A percentile compares a stretch with the other conserved stretches of the same genome.
Conservation (phyloP, 2,329 filamentous ascomycete genomes). For the Venturia aucupariae region DNA sequence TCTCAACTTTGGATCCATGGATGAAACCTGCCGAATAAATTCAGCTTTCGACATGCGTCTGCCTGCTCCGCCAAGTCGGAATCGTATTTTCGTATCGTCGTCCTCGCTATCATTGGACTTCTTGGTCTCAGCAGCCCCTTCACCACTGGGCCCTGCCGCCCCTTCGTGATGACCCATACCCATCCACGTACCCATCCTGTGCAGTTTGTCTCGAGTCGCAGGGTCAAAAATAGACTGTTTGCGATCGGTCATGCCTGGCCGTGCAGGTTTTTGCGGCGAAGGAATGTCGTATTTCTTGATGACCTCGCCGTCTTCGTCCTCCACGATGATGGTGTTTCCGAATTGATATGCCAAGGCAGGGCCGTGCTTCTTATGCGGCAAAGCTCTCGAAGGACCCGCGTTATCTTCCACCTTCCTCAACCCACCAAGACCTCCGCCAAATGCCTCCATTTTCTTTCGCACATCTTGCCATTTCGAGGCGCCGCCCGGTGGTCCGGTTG, state of each 20-base stretch:
- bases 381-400: slow-evolving; percentile 23
- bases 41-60: slow-evolving; percentile 70
- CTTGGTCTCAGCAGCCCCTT: slow-evolving; percentile 17
- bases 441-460: slow-evolving; percentile 34
- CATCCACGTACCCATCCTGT: slow-evolving; percentile 47
- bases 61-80: slow-evolving; percentile 65
- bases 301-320: slow-evolving; percentile 79
- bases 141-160: slow-evolving; percentile 20
- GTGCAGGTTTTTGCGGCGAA: slow-evolving; percentile 25
- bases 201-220: slow-evolving; percentile 35
- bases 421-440: slow-evolving; percentile 33
- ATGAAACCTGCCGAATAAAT: slow-evolving; percentile 65
- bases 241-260: slow-evolving; percentile 26
- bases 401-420: slow-evolving; percentile 33
- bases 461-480: slow-evolving; percentile 28
- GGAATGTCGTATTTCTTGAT: slow-evolving; percentile 76
- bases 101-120: slow-evolving; percentile 39
- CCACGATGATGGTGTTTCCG: slow-evolving; percentile 81
- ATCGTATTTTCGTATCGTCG: slow-evolving; percentile 64
- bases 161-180: slow-evolving; percentile 26
- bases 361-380: slow-evolving; percentile 41
- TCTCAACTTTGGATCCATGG: slow-evolving; percentile 58
- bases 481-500: slow-evolving; percentile 21
- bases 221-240: slow-evolving; percentile 24
- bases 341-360: slow-evolving; percentile 80